These are phyloP conservation scores for Exophiala aquamarina DNA, from an alignment of 2,329 filamentous ascomycete species.

Conservation along the genomic window DNA sequence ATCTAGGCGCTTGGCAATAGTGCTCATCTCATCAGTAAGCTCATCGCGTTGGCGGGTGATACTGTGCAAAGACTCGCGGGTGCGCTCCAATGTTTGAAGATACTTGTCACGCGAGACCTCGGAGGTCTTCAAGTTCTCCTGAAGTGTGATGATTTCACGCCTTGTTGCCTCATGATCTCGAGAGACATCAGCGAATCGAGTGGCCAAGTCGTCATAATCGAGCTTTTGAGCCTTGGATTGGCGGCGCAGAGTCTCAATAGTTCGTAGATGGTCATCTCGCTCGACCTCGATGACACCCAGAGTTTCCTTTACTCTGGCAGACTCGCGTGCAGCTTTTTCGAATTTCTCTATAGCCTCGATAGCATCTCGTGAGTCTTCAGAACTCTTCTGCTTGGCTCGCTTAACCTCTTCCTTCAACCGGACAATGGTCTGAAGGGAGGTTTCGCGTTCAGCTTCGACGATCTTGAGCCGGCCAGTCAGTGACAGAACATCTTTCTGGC, in stretches of 20 bases:
- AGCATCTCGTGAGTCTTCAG: conserved; percentile 29
- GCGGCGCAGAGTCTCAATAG: conserved; percentile 29
- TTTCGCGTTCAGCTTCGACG: conserved; percentile 30
- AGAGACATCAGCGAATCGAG: conserved; percentile 25
- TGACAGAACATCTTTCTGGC: conserved; percentile 29
- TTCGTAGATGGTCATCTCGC: conserved; percentile 31
- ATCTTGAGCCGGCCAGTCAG: conserved; percentile 29
- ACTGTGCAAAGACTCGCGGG: conserved; percentile 29
- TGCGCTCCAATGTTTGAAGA: conserved; percentile 27
- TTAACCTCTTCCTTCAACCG: conserved; percentile 32
- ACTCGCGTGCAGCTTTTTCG: conserved; percentile 28
- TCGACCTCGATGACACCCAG: conserved; percentile 30
- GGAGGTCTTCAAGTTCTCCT: conserved; percentile 28
- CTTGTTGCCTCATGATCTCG: conserved; percentile 29
- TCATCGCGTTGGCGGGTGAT: conserved; percentile 30
- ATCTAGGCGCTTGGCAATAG: conserved; percentile 25
- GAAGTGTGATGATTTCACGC: conserved; percentile 27
- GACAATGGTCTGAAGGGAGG: conserved; percentile 30
- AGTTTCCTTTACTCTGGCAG: conserved; percentile 28
- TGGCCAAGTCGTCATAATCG: conserved; percentile 28
- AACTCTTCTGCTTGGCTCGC: conserved; percentile 25
- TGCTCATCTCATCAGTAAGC: conserved; percentile 29
- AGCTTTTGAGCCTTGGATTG: conserved; percentile 30
- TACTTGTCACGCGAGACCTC: conserved; percentile 29
- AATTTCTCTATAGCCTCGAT: conserved; percentile 28